Evolutionary conservation across 1,284 basidiomycete species (phyloP).

Genomic region (Sporisorium graminicola): DNA sequence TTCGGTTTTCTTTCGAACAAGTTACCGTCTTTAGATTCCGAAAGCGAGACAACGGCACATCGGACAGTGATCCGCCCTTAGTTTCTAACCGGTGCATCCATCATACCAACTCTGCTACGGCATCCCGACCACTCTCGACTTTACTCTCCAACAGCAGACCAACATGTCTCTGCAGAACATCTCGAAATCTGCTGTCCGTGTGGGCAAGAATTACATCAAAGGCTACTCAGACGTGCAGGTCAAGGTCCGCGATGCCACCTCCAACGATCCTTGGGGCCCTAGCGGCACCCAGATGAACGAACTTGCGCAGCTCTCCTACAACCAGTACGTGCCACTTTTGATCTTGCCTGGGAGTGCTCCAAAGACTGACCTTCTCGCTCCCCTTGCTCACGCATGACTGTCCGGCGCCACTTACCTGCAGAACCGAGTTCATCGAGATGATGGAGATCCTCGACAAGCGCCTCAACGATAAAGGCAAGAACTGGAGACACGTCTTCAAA

Average conservation of each 20-base stretch:
- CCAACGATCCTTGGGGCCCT: constrained; percentile 99
- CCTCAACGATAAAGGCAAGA: constrained; percentile 99
- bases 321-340: constrained; percentile 80
- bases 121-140: not conserved
- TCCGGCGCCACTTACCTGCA: no score
- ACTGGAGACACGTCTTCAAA: constrained; percentile 99
- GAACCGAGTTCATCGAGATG: constrained; percentile 97
- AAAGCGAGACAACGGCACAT: not conserved
- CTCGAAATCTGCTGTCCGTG: constrained; percentile 66
- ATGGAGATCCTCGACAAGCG: constrained; percentile 99
- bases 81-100: not conserved
- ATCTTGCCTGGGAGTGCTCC: not conserved
- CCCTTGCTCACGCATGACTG: not conserved
- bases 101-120: not conserved
- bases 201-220: constrained; percentile 69
- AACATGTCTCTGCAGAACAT: constrained; percentile 67
- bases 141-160: not conserved
- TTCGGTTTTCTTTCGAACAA: not conserved
- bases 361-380: not conserved
- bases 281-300: constrained; percentile 97
- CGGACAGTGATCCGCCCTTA: not conserved
- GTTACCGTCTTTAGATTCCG: not conserved
- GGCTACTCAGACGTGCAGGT: constrained; percentile 77
- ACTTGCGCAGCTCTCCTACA: constrained; percentile 95
- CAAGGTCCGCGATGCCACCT: constrained; percentile 98